phyloP scores from a whole-genome alignment of 2,329 filamentous ascomycete species.

The Stachybotrys chartarum region DNA sequence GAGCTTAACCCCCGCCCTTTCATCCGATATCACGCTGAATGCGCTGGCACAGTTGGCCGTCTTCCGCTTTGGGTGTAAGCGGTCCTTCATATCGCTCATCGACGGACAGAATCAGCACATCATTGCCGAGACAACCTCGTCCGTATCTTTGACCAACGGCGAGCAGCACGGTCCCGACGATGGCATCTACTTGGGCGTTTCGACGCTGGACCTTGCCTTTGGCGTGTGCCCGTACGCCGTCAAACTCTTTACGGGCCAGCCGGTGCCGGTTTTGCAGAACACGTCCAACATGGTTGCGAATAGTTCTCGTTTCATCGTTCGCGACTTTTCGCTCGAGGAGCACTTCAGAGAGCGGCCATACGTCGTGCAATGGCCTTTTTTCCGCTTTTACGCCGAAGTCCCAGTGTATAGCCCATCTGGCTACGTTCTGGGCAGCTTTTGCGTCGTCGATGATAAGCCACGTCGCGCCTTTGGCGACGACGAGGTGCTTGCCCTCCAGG shows the following conservation, averaged over 20 bases:
- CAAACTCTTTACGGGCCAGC: conserved; percentile 17
- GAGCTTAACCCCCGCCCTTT: background rate
- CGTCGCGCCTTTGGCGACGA: conserved; percentile 4
- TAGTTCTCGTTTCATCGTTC: conserved; percentile 22
- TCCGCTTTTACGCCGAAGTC: conserved; percentile 23
- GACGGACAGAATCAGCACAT: conserved; percentile 31
- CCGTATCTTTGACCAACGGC: conserved; percentile 19
- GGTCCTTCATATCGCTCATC: conserved; percentile 34
- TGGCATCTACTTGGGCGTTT: conserved; percentile 12
- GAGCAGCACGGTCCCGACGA: conserved; percentile 7
- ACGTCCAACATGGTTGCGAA: conserved; percentile 18
- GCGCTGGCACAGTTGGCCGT: conserved; percentile 33
- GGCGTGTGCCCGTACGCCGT: conserved; percentile 23
- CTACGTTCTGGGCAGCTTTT: conserved; percentile 22
- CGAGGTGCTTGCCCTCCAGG: conserved; percentile 1
- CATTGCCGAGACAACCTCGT: conserved; percentile 31
- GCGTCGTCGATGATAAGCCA: conserved; percentile 20
- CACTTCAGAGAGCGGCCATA: conserved; percentile 18
- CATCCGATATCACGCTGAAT: conserved; percentile 22
- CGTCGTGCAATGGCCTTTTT: conserved; percentile 18
- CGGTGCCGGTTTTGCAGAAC: conserved; percentile 4
- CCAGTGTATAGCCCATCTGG: conserved; percentile 21
- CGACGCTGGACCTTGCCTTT: conserved; percentile 14
- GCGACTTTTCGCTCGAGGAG: conserved; percentile 18
- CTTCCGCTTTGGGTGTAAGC: conserved; percentile 25